Conservation (phyloP, 257 asterid species). For the Solanum gandarillasii region DNA sequence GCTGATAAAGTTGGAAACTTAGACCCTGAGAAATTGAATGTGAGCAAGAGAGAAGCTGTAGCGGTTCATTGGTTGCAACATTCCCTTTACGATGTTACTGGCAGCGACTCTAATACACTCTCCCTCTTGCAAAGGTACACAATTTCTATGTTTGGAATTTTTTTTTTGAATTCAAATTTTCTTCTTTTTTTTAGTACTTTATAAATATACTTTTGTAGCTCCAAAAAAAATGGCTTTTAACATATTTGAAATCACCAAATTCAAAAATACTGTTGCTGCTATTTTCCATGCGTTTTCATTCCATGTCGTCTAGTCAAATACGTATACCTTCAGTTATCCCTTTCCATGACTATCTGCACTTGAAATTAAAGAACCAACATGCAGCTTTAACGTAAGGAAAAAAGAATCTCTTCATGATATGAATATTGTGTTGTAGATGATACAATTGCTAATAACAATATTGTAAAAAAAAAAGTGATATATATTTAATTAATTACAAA, state of each 20-base stretch:
- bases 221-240: not conserved
- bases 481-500: not conserved
- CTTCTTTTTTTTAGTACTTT: not conserved
- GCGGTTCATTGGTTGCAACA: constrained; percentile 99
- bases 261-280: not conserved
- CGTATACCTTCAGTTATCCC: not conserved
- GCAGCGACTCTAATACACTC: constrained; percentile 73
- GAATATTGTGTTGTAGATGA: not conserved
- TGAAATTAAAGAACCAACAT: not conserved
- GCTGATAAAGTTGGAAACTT: constrained; percentile 83
- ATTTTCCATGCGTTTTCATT: not conserved
- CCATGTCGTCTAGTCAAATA: not conserved
- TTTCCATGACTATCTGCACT: not conserved
- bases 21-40: constrained; percentile 50
- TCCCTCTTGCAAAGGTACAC: constrained; percentile 74
- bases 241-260: not conserved
- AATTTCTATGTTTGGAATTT: not conserved
- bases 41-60: constrained; percentile 78
- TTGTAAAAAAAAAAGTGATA: not conserved
- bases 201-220: not conserved
- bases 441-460: not conserved
- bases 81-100: constrained; percentile 89
- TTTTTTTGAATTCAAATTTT: not conserved
- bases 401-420: not conserved
- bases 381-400: not conserved